These are phyloP conservation scores for Raphanus hybrid DNA, from an alignment of 441 rosid species.

Conservation along the genomic window DNA sequence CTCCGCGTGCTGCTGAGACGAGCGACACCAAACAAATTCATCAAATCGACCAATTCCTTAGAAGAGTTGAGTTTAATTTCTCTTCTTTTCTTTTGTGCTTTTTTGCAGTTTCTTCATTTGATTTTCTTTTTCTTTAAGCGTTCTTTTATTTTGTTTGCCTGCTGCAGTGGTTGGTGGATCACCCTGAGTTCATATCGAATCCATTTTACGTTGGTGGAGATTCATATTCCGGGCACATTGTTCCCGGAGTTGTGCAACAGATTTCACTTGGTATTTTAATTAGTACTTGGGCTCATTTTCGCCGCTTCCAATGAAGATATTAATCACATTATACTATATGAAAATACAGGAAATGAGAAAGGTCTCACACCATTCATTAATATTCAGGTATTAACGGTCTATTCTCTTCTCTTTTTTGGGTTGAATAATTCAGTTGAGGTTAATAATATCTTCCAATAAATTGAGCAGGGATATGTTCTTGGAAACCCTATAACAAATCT, in stretches of 20 bases:
- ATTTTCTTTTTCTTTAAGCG: not conserved
- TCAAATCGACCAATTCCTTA: conserved; percentile 56
- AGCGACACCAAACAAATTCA: conserved; percentile 55
- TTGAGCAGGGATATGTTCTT: conserved; percentile 69
- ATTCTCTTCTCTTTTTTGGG: not conserved
- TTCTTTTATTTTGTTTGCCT: not conserved
- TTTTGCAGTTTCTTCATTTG: not conserved
- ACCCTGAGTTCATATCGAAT: conserved; percentile 54
- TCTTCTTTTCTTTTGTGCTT: not conserved
- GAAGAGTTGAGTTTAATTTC: conserved; percentile 46
- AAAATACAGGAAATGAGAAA: conserved; percentile 56
- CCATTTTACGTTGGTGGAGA: conserved; percentile 70
- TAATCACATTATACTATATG: conserved; percentile 8
- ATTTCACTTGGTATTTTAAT: conserved; percentile 54
- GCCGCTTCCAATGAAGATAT: not conserved
- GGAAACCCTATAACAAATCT: conserved; percentile 51
- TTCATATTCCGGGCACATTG: conserved; percentile 64
- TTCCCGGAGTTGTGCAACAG: conserved; percentile 58
- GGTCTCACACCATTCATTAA: conserved; percentile 54
- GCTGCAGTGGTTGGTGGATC: conserved; percentile 67
- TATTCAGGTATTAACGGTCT: conserved; percentile 52
- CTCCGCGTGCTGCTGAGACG: conserved; percentile 36
- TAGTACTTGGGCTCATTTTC: not conserved
- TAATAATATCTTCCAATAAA: not conserved
- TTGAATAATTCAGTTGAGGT: not conserved